Base-by-base conservation (phyloP, 768 basidiomycete species). In the Kwoniella europaea region DNA sequence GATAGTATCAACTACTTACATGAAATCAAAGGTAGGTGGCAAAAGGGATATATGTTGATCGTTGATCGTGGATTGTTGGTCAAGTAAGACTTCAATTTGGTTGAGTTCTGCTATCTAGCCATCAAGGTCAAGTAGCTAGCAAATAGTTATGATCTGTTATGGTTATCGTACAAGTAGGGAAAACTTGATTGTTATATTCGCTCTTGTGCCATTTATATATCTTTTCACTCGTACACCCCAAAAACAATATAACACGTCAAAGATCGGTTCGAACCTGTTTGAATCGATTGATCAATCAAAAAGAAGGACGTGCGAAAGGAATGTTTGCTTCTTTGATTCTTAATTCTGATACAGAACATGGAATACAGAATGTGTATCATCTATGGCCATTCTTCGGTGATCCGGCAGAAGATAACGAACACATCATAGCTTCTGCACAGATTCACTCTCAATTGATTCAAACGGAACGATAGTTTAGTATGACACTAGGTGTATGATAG, bases 291-390 rank as follows among this genome's bases (percentile, higher is more conserved):
- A 35, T 35, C 35, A 35, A 35, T 35, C 35, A 7, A 4, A 35
- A 57, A 56, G 20, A 56, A 57, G 54, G 64, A 55, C 64, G 64
- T 65, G 64, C 64, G 64, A 65, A 65, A 65, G 64, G 64, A 35
- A 65, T 20, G 50, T 16, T 55, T 41, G 63, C 35, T 46, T 18
- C 27, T 61, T 59, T 59, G 12, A 35, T 35, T 35, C 35, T 35
- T 35, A 4, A 35, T 35, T 35, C 35, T 35, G 6, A 35, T 35
- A 35, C 35, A 35, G 35, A 35, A 50, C 18, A 50, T 10, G 10
- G 46, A 50, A 50, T 46, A 46, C 44, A 46, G 44, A 46, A 15
- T 59, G 22, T 41, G 6, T 59, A 12, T 24, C 10, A 55, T 55
- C 54, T n/a, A 6, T n/a, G 15, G 22, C 7, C 16, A 10, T 55